Evolutionary conservation across 441 rosid species (phyloP).

Genomic region (Pelargonium myrrhifolium): DNA sequence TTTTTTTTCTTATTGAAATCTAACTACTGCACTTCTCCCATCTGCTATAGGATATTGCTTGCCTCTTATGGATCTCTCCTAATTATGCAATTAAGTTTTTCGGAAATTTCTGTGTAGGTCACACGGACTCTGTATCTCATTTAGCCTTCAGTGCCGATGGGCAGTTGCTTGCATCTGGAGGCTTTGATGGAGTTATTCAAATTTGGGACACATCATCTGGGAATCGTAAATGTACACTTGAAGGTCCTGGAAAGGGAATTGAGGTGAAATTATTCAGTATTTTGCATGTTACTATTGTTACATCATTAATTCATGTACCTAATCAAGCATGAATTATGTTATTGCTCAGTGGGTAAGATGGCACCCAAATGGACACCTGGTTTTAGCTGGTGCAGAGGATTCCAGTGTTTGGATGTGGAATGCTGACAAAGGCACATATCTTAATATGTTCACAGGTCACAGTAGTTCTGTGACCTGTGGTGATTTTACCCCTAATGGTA

Average conservation of each 20-base stretch:
- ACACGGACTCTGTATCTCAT: constrained; percentile 66
- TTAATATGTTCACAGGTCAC: constrained; percentile 70
- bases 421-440: constrained; percentile 66
- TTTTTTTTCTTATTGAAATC: background rate
- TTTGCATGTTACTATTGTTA: background rate
- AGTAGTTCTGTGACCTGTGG: constrained; percentile 69
- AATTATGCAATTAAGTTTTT: too few species aligned
- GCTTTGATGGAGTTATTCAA: constrained; percentile 65
- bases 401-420: constrained; percentile 85
- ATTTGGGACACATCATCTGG: constrained; percentile 56
- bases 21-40: background rate
- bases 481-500: constrained; percentile 93
- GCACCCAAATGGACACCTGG: constrained; percentile 80
- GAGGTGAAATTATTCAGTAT: constrained; percentile 35
- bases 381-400: constrained; percentile 85
- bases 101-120: constrained; percentile 41
- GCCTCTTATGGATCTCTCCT: background rate
- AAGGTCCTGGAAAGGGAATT: constrained; percentile 58
- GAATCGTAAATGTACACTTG: constrained; percentile 37
- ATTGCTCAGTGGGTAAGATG: constrained; percentile 74
- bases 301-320: background rate
- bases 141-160: constrained; percentile 71
- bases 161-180: constrained; percentile 62
- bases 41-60: background rate
- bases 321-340: constrained; percentile 9